Evolutionary conservation across 305 asterid species (phyloP), one percentile per base, ranked within the genome.

Genomic region (Fraxinus platypoda): DNA sequence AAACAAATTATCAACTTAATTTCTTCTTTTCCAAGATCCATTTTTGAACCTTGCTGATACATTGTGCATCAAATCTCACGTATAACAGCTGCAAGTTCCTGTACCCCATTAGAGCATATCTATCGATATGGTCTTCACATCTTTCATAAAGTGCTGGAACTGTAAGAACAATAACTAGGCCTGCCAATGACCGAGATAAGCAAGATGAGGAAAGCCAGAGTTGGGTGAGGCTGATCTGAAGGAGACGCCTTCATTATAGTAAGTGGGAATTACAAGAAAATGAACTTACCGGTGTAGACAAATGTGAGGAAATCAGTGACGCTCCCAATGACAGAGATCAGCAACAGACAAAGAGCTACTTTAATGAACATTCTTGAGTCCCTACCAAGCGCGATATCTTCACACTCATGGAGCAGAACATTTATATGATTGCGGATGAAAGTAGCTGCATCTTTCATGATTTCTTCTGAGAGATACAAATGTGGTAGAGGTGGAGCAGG

Each of bases 401-500:
- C 90, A 28, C 88, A 90, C 25, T 81, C 79, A 0, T 91, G 83
- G 74, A 95, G 93, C 83, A 90, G 54, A 7, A 34, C 81, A 74
- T 95, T 95, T 33, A 91, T 78, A 85, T 75, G 88, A 57, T 81
- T 80, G 21, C 90, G 87, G 26, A 90, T 43, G 78, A 90, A 72
- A 23, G 81, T 71, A 33, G 94, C 93, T 33, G 86, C 93, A 83
- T 89, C 91, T 23, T 87, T 88, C 72, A 78, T 88, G 73, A 70
- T 89, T 85, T 94, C 98, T 83, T 95, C 98, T 1, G 98, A 91
- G 77, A 94, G 89, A 85, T 84, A 75, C 85, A 95, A 78, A 88
- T 88, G 94, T 25, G 98, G 98, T 78, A 95, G 88, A 75, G 97
- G 94, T 1, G 98, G 98, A 78, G 97, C 87, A 26, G 97, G 97